Base-by-base conservation (phyloP, 441 rosid species). In the Raphanus hybrid region DNA sequence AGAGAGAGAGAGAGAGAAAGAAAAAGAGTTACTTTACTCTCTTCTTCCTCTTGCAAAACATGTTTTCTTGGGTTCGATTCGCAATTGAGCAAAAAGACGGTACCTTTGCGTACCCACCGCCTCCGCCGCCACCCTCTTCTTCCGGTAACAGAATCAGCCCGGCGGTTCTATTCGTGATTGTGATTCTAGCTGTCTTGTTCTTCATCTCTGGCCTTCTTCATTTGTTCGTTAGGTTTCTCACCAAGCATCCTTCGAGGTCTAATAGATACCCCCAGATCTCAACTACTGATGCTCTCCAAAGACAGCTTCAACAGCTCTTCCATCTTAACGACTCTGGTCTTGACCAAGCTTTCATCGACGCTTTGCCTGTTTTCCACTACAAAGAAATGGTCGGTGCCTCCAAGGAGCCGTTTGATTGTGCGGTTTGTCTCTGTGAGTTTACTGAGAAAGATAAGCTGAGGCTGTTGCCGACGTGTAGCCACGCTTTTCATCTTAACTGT, bases 311-410 rank as follows among this genome's bases (percentile, higher is more conserved):
- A 60, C 93, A 89, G 80, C 88, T 89, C 23, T 89, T 89, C 76
- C 93, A 87, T 77, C 86, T 89, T 50, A 90, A 89, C 69, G 93
- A 89, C 69, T 89, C 93, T 58, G 93, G 93, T 64, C 82, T 89
- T 59, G 93, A 87, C 76, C 93, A 89, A 82, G 88, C 93, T 67
- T 86, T 89, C 67, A 89, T 89, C 4, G 93, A 89, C 54, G 90
- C 91, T 35, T 85, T 89, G 39, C 93, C 93, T 69, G 93, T 89
- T 67, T 89, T 89, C 61, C 87, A 85, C 61, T 89, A 84, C 78
- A 86, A 82, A 69, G 90, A 89, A 69, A 81, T 89, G 16, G 85
- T 87, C 32, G 90, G 90, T 78, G 73, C 60, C 5, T 59, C 78
- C n/a, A 84, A 87, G 18, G 90, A 89, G 80, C 93, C 86, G 2